Evolutionary conservation across 176 grass and related monocot genomes (phyloP), one percentile per base, ranked within the genome.

Genomic region (Musa itinerans): DNA sequence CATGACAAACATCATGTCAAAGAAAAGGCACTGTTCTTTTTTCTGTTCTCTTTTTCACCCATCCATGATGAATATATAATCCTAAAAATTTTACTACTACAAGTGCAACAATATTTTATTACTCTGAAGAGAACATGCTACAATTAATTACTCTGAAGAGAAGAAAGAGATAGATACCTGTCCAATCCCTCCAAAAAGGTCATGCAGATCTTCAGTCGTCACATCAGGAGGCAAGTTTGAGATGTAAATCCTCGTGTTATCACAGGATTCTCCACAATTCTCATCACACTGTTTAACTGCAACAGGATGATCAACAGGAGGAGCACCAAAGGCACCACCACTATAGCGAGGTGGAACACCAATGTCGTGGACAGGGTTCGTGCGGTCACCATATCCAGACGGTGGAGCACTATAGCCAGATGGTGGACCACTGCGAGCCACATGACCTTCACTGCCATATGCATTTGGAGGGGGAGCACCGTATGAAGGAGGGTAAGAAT

Each of bases 161-260:
- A 43, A 43, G 34, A 43, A 62, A 62, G 57, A 62, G 9, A 22
- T 17, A 0, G 15, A 71, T 94, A 99, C 96, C 89, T 92, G 91
- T 54, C 91, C 96, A 17, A 99, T 99, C 78, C 89, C 91, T 61
- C 91, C 91, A 89, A 99, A 99, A 76, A 99, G 77, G 14, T 99
- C 89, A 75, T 89, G 91, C 71, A 99, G 74, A 83, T 99, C 96
- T 50, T 99, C 96, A 81, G 88, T 75, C 56, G 89, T 89, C 58
- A 89, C 96, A 89, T 99, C 89, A 25, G 89, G 91, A n/a, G 96
- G 96, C 77, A 99, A 89, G 71, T 99, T 99, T 55, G 96, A 99
- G 53, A 99, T 99, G 70, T 99, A 99, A 82, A 99, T 99, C 79
- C 96, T 99, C 54, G 96, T 34, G 16, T 95, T 99, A 56, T 99